These are phyloP conservation scores for Amoebophrya sp. DNA, from an alignment of 169 alveolate species.

Conservation along the genomic window DNA sequence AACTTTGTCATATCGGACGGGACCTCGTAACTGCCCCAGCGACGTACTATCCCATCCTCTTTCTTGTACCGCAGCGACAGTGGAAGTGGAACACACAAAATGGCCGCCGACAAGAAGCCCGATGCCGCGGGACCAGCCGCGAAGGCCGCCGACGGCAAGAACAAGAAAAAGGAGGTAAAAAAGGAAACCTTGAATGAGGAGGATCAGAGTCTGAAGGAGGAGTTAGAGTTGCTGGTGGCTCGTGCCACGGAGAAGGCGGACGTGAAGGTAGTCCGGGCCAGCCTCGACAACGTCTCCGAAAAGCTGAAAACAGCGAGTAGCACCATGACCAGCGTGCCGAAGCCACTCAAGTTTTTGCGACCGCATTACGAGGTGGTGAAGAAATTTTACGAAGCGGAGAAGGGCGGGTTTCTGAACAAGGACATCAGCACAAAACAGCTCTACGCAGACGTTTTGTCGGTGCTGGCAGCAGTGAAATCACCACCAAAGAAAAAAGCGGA, in stretches of 20 bases:
- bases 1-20: too few species aligned
- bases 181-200: neutral
- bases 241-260: neutral
- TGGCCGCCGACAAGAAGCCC: neutral
- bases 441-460: neutral
- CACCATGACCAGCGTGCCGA: slow-evolving; percentile 60
- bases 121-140: neutral
- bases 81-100: neutral
- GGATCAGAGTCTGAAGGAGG: neutral
- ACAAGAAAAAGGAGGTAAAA: neutral
- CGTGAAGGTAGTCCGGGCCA: neutral
- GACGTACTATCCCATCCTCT: too few species aligned
- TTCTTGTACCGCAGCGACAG: too few species aligned
- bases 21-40: too few species aligned
- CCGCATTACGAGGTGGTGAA: slow-evolving; percentile 33
- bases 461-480: neutral
- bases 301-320: slow-evolving; percentile 47
- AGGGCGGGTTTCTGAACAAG: neutral
- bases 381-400: neutral
- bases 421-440: neutral
- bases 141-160: neutral
- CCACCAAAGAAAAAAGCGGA: neutral
- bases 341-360: slow-evolving; percentile 51
- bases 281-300: neutral
- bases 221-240: neutral